Conservation (phyloP, 768 basidiomycete species). For the Rhodotorula taiwanensis region DNA sequence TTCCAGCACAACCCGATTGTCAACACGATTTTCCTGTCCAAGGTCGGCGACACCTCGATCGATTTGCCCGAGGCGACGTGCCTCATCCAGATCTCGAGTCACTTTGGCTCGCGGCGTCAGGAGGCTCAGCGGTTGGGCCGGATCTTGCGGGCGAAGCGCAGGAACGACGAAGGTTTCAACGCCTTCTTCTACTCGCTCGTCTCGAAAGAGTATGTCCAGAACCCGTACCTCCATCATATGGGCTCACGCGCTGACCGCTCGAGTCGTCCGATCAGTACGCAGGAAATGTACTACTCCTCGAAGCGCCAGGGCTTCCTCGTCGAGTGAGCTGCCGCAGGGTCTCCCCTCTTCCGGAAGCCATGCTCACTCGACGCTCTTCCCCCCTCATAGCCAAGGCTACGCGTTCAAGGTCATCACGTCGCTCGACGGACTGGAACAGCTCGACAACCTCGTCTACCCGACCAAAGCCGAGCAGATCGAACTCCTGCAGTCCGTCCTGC, state of each 20-base stretch:
- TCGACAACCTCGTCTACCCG: conserved; percentile 83
- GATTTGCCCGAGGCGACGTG: conserved; percentile 98
- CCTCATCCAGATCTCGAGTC: conserved; percentile 97
- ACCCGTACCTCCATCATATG: too few relatives aligned
- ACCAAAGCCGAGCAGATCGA: conserved; percentile 92
- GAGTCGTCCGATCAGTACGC: conserved; percentile 54
- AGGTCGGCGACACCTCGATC: conserved; percentile 98
- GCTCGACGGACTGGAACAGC: conserved; percentile 78
- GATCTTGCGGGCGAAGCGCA: conserved; percentile 89
- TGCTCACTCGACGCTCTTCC: conserved; percentile 20
- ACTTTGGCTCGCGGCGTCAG: conserved; percentile 95
- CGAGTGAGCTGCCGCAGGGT: conserved; percentile 50
- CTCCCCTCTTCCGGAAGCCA: background rate
- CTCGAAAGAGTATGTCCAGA: conserved; percentile 59
- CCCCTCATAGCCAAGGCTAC: conserved; percentile 55
- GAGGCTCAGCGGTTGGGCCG: conserved; percentile 95
- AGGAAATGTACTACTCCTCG: conserved; percentile 99
- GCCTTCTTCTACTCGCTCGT: conserved; percentile 99
- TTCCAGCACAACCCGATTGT: conserved; percentile 89
- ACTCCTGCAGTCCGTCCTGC: conserved; percentile 81
- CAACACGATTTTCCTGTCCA: conserved; percentile 97
- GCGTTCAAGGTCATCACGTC: conserved; percentile 99
- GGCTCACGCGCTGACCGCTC: background rate
- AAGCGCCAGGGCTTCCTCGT: conserved; percentile 98
- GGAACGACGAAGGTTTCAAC: conserved; percentile 99